Conservation (phyloP, 352 stramenopile species). For the Phytophthora litchii region DNA sequence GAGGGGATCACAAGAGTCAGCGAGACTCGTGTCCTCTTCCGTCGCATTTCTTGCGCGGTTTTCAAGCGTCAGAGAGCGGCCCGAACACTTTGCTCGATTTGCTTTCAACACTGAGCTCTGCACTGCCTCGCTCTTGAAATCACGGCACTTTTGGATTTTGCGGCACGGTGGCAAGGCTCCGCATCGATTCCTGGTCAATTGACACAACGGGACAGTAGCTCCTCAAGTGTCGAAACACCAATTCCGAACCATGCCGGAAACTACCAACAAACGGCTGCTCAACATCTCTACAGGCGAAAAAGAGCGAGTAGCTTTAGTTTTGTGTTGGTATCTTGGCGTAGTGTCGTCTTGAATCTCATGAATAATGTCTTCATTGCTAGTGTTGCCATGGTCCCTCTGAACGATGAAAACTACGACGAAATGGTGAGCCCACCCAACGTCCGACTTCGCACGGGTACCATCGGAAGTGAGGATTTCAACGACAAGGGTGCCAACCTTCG, state of each 20-base stretch:
- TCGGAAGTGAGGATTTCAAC: constrained; percentile 60
- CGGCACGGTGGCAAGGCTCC: constrained; percentile 11
- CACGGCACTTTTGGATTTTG: constrained; percentile 33
- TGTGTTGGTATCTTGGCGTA: constrained; percentile 3
- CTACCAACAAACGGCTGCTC: constrained; percentile 20
- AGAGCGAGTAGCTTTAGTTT: constrained; percentile 27
- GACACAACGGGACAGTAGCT: constrained; percentile 1
- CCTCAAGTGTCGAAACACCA: constrained; percentile 2
- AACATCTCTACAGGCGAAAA: constrained; percentile 29
- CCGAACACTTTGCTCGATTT: constrained; percentile 27
- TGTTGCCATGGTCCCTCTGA: constrained; percentile 26
- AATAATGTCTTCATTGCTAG: constrained; percentile 14
- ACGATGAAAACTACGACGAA: constrained; percentile 32
- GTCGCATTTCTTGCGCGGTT: constrained; percentile 23
- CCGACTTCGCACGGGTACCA: constrained; percentile 52
- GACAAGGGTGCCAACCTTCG: constrained; percentile 73
- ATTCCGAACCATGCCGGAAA: constrained; percentile 23
- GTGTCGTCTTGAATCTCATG: no score
- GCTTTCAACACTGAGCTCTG: no score
- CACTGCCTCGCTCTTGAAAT: constrained; percentile 7
- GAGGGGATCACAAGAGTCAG: constrained; percentile 32
- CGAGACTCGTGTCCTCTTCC: constrained; percentile 30
- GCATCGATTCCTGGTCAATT: constrained; percentile 16
- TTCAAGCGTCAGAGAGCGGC: constrained; percentile 28
- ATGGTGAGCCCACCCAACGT: constrained; percentile 38